A percentile compares a stretch with the other conserved stretches of the same genome.
phyloP scores from a whole-genome alignment of 2,329 filamentous ascomycete genomes.

The Magnaporthiopsis rhizophila region DNA sequence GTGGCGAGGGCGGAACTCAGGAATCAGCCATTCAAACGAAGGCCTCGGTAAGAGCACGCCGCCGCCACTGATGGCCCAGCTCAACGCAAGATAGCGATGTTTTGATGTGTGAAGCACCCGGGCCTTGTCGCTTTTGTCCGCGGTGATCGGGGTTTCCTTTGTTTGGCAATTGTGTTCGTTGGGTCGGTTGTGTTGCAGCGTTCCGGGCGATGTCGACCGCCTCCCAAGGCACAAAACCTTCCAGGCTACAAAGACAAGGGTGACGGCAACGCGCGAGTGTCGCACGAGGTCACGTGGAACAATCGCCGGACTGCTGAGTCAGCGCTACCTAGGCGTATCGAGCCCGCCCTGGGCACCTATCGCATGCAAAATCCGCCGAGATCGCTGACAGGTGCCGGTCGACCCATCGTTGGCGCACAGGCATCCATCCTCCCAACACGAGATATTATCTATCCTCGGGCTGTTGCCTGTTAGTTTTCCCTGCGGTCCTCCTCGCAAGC shows the following conservation, averaged over 20 bases:
- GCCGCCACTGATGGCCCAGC: too few relatives aligned
- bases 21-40: neutral
- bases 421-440: neutral
- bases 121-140: neutral
- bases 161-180: neutral
- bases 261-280: neutral
- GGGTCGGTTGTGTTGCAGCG: neutral
- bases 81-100: neutral
- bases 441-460: neutral
- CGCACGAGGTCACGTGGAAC: neutral
- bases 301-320: neutral
- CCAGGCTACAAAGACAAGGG: too few relatives aligned
- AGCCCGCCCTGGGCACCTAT: too few relatives aligned
- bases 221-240: neutral
- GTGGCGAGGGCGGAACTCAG: neutral
- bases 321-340: neutral
- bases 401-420: neutral
- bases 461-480: neutral
- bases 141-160: neutral
- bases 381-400: too few relatives aligned
- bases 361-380: neutral
- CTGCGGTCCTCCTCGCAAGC: neutral
- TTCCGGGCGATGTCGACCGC: neutral
- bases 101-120: neutral
- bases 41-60: neutral